phyloP scores from a whole-genome alignment of 495 filamentous ascomycete species.

The Pyrenopolyporus hunteri region DNA sequence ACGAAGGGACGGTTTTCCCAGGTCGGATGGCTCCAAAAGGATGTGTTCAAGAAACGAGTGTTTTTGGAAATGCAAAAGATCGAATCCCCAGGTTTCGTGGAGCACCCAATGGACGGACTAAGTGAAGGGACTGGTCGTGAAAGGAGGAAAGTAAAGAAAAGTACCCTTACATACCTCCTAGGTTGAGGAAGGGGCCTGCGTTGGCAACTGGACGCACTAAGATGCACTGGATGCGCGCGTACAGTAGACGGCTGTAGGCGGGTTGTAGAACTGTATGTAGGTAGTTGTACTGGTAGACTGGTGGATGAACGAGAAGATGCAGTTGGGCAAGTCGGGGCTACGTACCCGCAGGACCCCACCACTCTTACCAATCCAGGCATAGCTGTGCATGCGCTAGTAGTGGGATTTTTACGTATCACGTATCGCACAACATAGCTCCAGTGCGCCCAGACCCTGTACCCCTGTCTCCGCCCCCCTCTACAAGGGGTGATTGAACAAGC shows the following conservation, averaged over 20 bases:
- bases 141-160: slow-evolving; percentile 7
- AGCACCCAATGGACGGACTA: slow-evolving; percentile 12
- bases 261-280: neutral
- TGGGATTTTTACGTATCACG: slow-evolving; percentile 40
- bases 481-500: slow-evolving; percentile 14
- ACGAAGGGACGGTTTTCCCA: slow-evolving; percentile 20
- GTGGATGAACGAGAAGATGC: slow-evolving; percentile 2
- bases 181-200: slow-evolving; percentile 8
- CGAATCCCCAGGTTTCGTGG: slow-evolving; percentile 33
- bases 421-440: slow-evolving; percentile 40
- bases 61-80: slow-evolving; percentile 26
- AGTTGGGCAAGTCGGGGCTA: slow-evolving; percentile 11
- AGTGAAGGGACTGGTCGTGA: slow-evolving; percentile 25
- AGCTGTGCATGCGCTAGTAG: slow-evolving; percentile 23
- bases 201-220: too few relatives aligned
- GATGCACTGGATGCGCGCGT: slow-evolving; percentile 1
- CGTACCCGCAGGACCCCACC: slow-evolving; percentile 28
- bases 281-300: neutral
- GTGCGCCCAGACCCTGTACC: slow-evolving; percentile 26
- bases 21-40: slow-evolving; percentile 10
- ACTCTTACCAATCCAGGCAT: slow-evolving; percentile 14
- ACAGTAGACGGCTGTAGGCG: too few relatives aligned
- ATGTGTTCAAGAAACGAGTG: slow-evolving; percentile 28
- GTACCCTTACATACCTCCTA: neutral
- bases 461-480: slow-evolving; percentile 27